phyloP scores from a whole-genome alignment of 2,329 filamentous ascomycete species.

The Macrophomina tecta region DNA sequence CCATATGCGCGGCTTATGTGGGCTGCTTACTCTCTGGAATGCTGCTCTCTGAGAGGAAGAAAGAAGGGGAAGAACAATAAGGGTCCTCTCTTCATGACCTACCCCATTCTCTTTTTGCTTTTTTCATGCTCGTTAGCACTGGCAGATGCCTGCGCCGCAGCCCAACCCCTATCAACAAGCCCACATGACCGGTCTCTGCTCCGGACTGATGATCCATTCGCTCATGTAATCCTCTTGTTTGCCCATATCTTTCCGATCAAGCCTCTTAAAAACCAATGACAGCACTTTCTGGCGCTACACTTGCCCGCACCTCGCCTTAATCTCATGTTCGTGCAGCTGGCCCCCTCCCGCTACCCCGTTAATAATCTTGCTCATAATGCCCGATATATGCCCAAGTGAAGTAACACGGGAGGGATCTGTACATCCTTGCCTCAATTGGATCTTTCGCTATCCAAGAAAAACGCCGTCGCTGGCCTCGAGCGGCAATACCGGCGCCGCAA shows the following conservation, averaged over 20 bases:
- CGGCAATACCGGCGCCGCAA: neutral
- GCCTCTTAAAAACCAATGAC: neutral
- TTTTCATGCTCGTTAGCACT: neutral
- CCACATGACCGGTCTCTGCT: neutral
- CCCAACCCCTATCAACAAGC: neutral
- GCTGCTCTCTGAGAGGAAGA: neutral
- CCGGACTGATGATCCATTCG: neutral
- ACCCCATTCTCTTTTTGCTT: neutral
- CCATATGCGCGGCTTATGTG: constrained; percentile 3
- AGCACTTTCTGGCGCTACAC: neutral
- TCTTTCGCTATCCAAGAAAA: constrained; percentile 12
- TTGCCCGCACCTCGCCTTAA: neutral
- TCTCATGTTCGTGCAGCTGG: neutral
- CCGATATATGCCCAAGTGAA: constrained; percentile 2
- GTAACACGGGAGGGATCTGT: neutral
- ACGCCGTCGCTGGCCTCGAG: neutral
- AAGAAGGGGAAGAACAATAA: neutral
- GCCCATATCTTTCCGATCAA: neutral
- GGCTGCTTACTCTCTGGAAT: constrained; percentile 21
- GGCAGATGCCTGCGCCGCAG: neutral
- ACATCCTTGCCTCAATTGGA: neutral
- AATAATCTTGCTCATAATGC: neutral
- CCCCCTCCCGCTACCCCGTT: neutral
- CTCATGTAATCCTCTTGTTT: constrained; percentile 8
- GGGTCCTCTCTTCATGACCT: neutral